phyloP scores from a whole-genome alignment of 2,329 filamentous ascomycete species.

The Plenodomus biglobosus region DNA sequence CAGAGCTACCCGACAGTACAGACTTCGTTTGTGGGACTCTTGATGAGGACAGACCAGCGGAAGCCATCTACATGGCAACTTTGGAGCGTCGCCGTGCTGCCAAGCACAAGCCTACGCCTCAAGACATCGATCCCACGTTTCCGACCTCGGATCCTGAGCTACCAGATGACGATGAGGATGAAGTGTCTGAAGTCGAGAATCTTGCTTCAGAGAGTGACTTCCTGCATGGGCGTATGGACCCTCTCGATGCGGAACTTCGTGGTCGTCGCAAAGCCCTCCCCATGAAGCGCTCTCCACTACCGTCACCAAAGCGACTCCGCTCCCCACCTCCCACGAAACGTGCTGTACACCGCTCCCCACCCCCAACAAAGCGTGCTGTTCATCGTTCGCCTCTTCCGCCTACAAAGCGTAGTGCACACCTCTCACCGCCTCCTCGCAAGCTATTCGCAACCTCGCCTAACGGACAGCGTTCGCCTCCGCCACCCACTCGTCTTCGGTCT shows the following conservation, averaged over 20 bases:
- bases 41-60: constrained; percentile 91
- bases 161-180: constrained; percentile 70
- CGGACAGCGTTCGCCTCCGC: constrained; percentile 53
- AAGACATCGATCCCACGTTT: constrained; percentile 91
- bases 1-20: constrained; percentile 91
- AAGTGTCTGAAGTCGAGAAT: constrained; percentile 39
- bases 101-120: constrained; percentile 82
- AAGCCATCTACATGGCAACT: constrained; percentile 87
- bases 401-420: constrained; percentile 20
- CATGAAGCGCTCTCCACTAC: constrained; percentile 50
- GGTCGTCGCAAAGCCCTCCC: constrained; percentile 35
- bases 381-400: constrained; percentile 44
- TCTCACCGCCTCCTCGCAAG: constrained; percentile 51
- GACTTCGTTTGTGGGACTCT: constrained; percentile 99
- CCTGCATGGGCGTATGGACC: constrained; percentile 71
- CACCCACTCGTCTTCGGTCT: constrained; percentile 56
- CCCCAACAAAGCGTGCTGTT: constrained; percentile 42
- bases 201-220: constrained; percentile 61
- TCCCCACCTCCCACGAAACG: constrained; percentile 52
- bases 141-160: constrained; percentile 89
- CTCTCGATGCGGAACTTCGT: constrained; percentile 57
- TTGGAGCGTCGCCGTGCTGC: constrained; percentile 77
- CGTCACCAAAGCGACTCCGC: constrained; percentile 64
- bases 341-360: constrained; percentile 40
- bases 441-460: constrained; percentile 72